Evolutionary conservation across 2,329 filamentous ascomycete genomes (phyloP).

Genomic region (Monosporascus cannonballus): DNA sequence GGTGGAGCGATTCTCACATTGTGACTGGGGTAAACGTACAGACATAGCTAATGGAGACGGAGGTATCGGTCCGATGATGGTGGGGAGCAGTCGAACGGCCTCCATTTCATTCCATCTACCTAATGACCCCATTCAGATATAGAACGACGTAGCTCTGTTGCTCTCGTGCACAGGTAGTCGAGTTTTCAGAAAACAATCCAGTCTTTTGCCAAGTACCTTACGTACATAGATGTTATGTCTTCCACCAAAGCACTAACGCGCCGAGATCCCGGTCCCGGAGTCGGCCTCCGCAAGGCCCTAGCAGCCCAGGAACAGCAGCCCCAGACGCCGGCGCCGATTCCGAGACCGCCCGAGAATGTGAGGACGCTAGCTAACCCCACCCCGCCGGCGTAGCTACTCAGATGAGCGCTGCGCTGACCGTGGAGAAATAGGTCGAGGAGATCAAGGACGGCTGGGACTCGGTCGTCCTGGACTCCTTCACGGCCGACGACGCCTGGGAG

Average conservation of each 20-base stretch:
- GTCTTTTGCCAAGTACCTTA: too few relatives aligned
- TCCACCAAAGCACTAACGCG: neutral
- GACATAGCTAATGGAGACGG: too few relatives aligned
- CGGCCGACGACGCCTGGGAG: constrained; percentile 56
- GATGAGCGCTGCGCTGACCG: neutral
- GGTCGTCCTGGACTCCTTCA: constrained; percentile 49
- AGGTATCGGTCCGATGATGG: too few relatives aligned
- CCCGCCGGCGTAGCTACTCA: neutral
- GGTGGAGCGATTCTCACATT: too few relatives aligned
- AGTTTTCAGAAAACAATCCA: too few relatives aligned
- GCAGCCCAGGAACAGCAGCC: neutral
- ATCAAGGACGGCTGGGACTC: constrained; percentile 34
- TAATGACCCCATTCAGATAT: too few relatives aligned
- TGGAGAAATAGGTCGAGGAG: constrained; percentile 16
- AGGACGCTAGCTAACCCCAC: neutral
- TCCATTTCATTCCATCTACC: too few relatives aligned
- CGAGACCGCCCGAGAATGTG: constrained; percentile 9
- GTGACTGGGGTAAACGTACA: too few relatives aligned
- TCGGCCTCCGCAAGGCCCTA: neutral
- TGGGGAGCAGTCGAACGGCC: too few relatives aligned
- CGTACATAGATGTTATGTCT: neutral
- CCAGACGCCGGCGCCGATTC: constrained; percentile 3
- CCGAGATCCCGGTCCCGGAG: neutral
- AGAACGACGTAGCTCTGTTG: too few relatives aligned
- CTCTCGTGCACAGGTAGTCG: too few relatives aligned